Evolutionary conservation across 176 grass and related monocot species (phyloP), one percentile per base, ranked within the genome.

Genomic region (Musa acuminata): DNA sequence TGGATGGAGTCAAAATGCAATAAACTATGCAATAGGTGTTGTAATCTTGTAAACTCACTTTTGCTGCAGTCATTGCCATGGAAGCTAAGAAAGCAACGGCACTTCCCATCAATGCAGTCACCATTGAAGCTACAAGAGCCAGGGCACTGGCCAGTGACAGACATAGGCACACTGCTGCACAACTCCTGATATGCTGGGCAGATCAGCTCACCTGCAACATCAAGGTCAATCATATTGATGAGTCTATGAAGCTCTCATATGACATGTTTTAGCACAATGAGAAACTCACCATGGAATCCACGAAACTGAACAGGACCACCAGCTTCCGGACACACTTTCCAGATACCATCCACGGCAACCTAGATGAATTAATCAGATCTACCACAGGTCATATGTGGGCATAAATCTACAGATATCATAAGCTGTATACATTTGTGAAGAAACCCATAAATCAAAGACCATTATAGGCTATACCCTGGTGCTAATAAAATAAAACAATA

Each of bases 341-440:
- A 99, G 70, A 94, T 84, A 20, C 96, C 96, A 86, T 99, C 96
- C 75, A 99, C 96, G 64, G 91, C 96, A 81, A 95, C 91, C 96
- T 99, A 85, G 55, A 80, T 49, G 81, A 16, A 70, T 70, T 17
- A 70, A 20, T 65, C 24, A 65, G 65, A 68, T 71, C 17, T 52
- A 43, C 4, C 35, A 43, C 35, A 43, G 35, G 35, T 43, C 4
- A 43, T 43, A 43, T 43, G 35, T 43, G 4, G 4, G 35, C 35
- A 43, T 43, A 43, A 43, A 43, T 43, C 35, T 43, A 43, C 35
- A 43, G 35, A 43, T 43, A 43, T 43, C 35, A 43, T 43, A 43
- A 43, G 35, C 35, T 43, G 35, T 43, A 43, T 4, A 43, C 4
- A 43, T 43, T 43, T 43, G 35, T 43, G 35, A 43, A 43, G 35